phyloP scores from a whole-genome alignment of 106 monocot genomes.

The Acorus gramineus region DNA sequence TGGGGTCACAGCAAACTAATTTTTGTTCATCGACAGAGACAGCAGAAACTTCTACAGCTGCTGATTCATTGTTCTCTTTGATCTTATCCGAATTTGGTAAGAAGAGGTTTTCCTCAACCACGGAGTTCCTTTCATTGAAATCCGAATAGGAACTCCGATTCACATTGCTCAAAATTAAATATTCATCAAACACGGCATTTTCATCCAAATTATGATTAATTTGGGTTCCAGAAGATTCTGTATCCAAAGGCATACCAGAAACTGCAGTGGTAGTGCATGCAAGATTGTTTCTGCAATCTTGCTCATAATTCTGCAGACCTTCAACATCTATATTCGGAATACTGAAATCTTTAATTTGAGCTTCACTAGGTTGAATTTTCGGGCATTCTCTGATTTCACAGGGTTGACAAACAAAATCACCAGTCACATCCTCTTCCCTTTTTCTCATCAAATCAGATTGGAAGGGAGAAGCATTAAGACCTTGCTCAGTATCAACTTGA shows the following conservation, averaged over 20 bases:
- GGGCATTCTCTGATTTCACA: constrained; percentile 6
- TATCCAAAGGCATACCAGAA: neutral
- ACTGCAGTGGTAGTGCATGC: constrained; percentile 6
- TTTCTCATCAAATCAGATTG: constrained; percentile 14
- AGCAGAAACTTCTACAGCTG: constrained; percentile 10
- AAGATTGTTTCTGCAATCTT: constrained; percentile 15
- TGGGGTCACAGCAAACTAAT: constrained; percentile 5
- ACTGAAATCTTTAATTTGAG: constrained; percentile 5
- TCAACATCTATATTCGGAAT: constrained; percentile 6
- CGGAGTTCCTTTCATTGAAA: constrained; percentile 5
- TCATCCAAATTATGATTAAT: constrained; percentile 4
- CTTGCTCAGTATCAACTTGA: constrained; percentile 12
- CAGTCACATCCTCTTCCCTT: constrained; percentile 19
- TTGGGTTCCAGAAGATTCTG: constrained; percentile 1
- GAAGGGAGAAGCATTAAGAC: constrained; percentile 6
- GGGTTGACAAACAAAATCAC: constrained; percentile 10
- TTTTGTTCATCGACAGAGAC: constrained; percentile 11
- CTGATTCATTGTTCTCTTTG: constrained; percentile 13
- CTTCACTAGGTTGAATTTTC: constrained; percentile 8
- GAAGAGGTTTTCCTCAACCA: constrained; percentile 5
- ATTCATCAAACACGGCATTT: constrained; percentile 9
- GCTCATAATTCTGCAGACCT: constrained; percentile 13
- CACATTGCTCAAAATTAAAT: neutral
- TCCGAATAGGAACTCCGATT: constrained; percentile 11
- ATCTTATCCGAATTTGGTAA: neutral